Evolutionary conservation across 495 filamentous ascomycete genomes (phyloP).

Genomic region (Aspergillus asperescens): DNA sequence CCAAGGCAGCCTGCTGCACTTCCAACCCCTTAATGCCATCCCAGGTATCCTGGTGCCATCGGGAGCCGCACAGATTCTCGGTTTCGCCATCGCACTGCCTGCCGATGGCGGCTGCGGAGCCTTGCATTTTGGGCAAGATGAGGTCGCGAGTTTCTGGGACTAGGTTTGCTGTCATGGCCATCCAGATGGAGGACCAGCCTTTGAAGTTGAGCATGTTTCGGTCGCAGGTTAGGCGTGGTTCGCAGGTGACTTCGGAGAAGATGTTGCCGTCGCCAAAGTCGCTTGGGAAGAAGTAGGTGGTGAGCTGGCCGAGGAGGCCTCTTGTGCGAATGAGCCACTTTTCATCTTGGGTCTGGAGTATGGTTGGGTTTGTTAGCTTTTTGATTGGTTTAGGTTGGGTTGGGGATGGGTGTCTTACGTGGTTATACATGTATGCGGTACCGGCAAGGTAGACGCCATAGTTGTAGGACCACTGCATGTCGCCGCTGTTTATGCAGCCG

Average conservation of each 20-base stretch:
- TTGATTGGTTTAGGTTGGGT: conserved; percentile 16
- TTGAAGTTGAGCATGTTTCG: conserved; percentile 71
- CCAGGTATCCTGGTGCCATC: conserved; percentile 60
- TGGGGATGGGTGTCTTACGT: conserved; percentile 28
- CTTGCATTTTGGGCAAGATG: conserved; percentile 57
- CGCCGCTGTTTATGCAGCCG: conserved; percentile 52
- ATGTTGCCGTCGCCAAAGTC: conserved; percentile 36
- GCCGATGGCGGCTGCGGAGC: conserved; percentile 60
- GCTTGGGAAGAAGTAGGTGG: conserved; percentile 50
- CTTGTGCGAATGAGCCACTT: conserved; percentile 51
- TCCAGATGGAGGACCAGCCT: conserved; percentile 68
- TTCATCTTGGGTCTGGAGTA: conserved; percentile 40
- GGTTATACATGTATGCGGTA: conserved; percentile 62
- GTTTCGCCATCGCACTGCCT: conserved; percentile 53
- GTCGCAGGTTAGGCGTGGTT: conserved; percentile 55
- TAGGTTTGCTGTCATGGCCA: conserved; percentile 64
- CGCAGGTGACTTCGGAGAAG: conserved; percentile 68
- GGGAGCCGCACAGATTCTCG: conserved; percentile 60
- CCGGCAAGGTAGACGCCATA: conserved; percentile 62
- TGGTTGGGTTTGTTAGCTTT: conserved; percentile 21
- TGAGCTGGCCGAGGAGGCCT: conserved; percentile 47
- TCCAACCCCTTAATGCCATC: conserved; percentile 58
- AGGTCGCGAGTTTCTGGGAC: conserved; percentile 47
- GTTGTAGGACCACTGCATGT: conserved; percentile 63
- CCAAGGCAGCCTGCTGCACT: conserved; percentile 45